Evolutionary conservation across 495 filamentous ascomycete genomes (phyloP), one percentile per base, ranked within the genome.

Genomic region (Neurospora cerealis): DNA sequence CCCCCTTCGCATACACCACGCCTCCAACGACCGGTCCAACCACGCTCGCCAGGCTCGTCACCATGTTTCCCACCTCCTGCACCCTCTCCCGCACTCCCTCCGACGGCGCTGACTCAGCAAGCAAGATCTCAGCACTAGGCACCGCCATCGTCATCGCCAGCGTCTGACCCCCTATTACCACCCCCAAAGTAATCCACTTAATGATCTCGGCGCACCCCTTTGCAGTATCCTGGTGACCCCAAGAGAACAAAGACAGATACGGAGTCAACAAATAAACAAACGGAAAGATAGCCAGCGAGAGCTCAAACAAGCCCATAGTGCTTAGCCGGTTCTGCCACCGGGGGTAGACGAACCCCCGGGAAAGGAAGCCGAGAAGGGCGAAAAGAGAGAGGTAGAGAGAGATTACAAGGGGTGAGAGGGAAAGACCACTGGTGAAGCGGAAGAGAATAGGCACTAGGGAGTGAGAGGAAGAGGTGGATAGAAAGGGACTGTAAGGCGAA

Each of bases 281-380:
- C 0, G 92, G 90, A 34, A 92, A 94, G 41, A 92, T 78, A 17
- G 87, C 83, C 5, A 92, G 79, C 69, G 89, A 87, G 10, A 86
- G 78, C 44, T 87, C 85, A 77, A 92, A 91, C 10, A 87, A 87
- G 1, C 81, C 83, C 6, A 91, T 81, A 0, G 91, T 91, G 28
- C 93, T 92, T 0, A 93, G 82, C 4, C 84, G 83, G 21, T 82
- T 81, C 62, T 89, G 87, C 32, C 93, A 77, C 2, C 81, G 81
- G 2, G 92, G 91, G 79, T 94, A 94, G 72, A 94, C 76, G 71
- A 92, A 87, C 5, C 93, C 85, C 78, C 94, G 92, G 2, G 93
- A 78, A 17, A 89, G 81, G 32, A 95, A 89, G 9, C 91, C 91
- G 48, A 91, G 87, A 74, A 91, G 77, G 5, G 92, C 92, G 41